Percentiles rank a stretch among this genome's conserved stretches.
These are phyloP conservation scores for Ulmus americana DNA, from an alignment of 331 rosid species.

Conservation along the genomic window DNA sequence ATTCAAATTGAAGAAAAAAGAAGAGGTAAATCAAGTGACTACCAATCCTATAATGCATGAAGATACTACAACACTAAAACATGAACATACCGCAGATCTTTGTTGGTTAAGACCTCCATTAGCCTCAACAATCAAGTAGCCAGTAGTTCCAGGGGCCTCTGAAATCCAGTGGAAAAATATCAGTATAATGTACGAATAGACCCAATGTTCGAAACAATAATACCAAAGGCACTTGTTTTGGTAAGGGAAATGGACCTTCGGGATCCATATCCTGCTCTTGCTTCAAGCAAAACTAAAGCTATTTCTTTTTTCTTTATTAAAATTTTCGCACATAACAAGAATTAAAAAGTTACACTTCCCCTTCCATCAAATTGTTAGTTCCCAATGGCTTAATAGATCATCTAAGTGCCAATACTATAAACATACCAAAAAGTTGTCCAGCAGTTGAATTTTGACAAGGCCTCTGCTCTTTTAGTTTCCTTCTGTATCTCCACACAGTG, in stretches of 20 bases:
- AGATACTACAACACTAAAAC: not conserved
- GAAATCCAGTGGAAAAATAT: constrained; percentile 30
- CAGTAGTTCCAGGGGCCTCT: constrained; percentile 52
- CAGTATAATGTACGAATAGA: not conserved
- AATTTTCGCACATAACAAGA: not conserved
- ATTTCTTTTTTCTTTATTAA: not conserved
- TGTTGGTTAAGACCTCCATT: constrained; percentile 99
- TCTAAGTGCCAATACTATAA: not conserved
- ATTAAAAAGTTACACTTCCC: not conserved
- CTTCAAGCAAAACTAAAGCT: no score
- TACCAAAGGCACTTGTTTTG: not conserved
- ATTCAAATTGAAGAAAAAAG: not conserved
- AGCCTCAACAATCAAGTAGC: constrained; percentile 83
- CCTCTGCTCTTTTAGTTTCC: constrained; percentile 73
- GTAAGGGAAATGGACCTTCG: not conserved
- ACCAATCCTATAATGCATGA: not conserved
- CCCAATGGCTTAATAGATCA: not conserved
- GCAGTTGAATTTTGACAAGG: constrained; percentile 68
- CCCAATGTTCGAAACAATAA: not conserved
- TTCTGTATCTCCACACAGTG: constrained; percentile 78
- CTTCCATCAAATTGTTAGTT: not conserved
- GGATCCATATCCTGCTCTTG: not conserved
- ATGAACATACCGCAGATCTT: constrained; percentile 72
- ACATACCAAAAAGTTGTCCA: constrained; percentile 53
- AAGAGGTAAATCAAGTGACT: constrained; percentile 3